These are phyloP conservation scores for Phytophthora ohioensis DNA, from an alignment of 352 stramenopile genomes.

Conservation along the genomic window DNA sequence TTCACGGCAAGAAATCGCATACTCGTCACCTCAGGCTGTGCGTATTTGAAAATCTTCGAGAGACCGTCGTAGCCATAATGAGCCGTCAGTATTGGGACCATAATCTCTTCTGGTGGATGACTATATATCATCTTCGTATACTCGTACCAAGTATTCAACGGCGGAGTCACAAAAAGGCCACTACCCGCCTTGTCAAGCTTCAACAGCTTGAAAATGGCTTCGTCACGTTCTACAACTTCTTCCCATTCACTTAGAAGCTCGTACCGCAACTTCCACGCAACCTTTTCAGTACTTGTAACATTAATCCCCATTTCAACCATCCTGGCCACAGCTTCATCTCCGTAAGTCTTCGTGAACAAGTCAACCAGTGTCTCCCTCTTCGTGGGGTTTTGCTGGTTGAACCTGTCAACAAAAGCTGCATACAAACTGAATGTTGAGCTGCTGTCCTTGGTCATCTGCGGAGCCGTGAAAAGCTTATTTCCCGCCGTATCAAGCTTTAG, in stretches of 20 bases:
- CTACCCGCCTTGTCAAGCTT: slow-evolving; percentile 6
- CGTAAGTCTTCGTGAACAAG: slow-evolving; percentile 12
- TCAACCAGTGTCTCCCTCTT: slow-evolving; percentile 9
- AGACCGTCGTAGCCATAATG: not conserved
- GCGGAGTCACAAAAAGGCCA: not conserved
- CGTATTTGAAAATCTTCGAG: not conserved
- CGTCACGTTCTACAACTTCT: not conserved
- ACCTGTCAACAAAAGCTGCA: not conserved
- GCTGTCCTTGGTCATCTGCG: not conserved
- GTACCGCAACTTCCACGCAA: not conserved
- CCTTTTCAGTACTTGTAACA: not conserved
- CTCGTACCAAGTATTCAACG: not conserved
- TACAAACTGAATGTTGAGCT: slow-evolving; percentile 2
- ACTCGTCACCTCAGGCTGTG: not conserved
- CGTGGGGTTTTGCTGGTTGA: slow-evolving; percentile 8
- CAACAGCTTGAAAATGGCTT: slow-evolving; percentile 10
- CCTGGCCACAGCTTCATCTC: slow-evolving; percentile 3
- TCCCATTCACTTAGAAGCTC: slow-evolving; percentile 2
- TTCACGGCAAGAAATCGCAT: not conserved
- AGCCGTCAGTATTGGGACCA: not conserved
- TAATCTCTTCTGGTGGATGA: not conserved
- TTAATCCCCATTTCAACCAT: slow-evolving; percentile 1
- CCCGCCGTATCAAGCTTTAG: slow-evolving; percentile 2
- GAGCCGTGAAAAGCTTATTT: slow-evolving; percentile 1
- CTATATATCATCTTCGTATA: not conserved